Conservation (phyloP, 768 basidiomycete genomes). For the Pleurotus salmoneostramineus region DNA sequence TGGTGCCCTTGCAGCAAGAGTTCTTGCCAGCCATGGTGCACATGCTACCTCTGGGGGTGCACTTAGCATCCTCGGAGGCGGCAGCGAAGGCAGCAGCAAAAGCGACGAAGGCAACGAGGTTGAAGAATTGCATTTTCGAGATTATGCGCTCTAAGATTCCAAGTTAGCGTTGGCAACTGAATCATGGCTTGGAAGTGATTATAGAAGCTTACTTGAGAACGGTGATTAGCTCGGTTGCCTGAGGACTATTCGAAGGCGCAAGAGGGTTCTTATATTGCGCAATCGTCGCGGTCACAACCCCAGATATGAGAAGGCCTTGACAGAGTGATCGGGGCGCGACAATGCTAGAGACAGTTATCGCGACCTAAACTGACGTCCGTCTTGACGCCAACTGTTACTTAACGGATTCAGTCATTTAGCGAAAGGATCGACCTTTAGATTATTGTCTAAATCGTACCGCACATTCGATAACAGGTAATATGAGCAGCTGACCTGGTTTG, state of each 20-base stretch:
- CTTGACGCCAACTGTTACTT: too few relatives aligned
- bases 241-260: not conserved
- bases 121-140: not conserved
- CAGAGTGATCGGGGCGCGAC: too few relatives aligned
- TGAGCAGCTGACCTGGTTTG: not conserved
- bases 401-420: too few relatives aligned
- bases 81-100: not conserved
- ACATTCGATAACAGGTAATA: not conserved
- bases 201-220: not conserved
- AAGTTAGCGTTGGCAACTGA: not conserved
- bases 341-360: too few relatives aligned
- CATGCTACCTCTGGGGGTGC: not conserved
- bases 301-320: too few relatives aligned
- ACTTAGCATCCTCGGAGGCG: not conserved
- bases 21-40: not conserved
- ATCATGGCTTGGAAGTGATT: not conserved
- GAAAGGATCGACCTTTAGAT: too few relatives aligned
- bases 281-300: not conserved
- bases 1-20: not conserved
- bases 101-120: not conserved
- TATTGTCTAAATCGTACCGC: too few relatives aligned
- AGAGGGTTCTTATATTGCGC: not conserved
- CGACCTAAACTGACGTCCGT: too few relatives aligned
- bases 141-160: not conserved
- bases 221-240: not conserved